Conservation (phyloP, 148 eudicot species). For the Limonium bicolor region DNA sequence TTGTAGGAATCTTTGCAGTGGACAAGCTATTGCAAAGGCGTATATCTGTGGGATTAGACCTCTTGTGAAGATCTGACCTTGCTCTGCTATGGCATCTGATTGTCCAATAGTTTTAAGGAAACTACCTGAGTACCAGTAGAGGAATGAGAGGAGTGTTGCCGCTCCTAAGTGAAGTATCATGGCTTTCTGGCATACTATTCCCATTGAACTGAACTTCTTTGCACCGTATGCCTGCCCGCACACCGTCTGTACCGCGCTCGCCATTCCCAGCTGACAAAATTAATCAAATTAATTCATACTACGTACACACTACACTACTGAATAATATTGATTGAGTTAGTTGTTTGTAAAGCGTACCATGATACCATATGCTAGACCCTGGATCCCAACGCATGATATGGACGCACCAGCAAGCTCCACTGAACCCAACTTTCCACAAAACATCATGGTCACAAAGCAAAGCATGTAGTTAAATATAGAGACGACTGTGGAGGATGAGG, state of each 20-base stretch:
- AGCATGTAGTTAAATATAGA: background rate
- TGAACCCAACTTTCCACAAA: conserved; percentile 11
- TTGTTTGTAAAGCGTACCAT: too few relatives aligned
- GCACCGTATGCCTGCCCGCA: conserved; percentile 31
- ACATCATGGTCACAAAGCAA: conserved; percentile 7
- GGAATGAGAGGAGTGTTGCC: conserved; percentile 7
- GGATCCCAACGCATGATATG: conserved; percentile 9
- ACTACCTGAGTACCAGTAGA: conserved; percentile 16
- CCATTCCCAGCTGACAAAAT: conserved; percentile 15
- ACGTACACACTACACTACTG: too few relatives aligned
- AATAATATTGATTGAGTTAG: too few relatives aligned
- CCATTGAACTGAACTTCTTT: conserved; percentile 13
- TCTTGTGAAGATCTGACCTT: conserved; percentile 10
- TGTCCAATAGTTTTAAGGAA: conserved; percentile 13
- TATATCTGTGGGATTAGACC: conserved; percentile 23
- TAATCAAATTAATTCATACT: too few relatives aligned
- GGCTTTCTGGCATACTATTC: conserved; percentile 21
- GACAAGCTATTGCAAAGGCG: conserved; percentile 20
- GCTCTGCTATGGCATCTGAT: conserved; percentile 9
- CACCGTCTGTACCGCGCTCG: conserved; percentile 24
- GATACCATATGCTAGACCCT: conserved; percentile 13
- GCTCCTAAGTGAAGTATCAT: conserved; percentile 12
- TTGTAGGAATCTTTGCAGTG: conserved; percentile 20
- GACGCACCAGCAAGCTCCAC: conserved; percentile 17
- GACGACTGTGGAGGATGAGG: background rate